Evolutionary conservation across 2,329 filamentous ascomycete genomes (phyloP).

Genomic region (Colletotrichum melonis): DNA sequence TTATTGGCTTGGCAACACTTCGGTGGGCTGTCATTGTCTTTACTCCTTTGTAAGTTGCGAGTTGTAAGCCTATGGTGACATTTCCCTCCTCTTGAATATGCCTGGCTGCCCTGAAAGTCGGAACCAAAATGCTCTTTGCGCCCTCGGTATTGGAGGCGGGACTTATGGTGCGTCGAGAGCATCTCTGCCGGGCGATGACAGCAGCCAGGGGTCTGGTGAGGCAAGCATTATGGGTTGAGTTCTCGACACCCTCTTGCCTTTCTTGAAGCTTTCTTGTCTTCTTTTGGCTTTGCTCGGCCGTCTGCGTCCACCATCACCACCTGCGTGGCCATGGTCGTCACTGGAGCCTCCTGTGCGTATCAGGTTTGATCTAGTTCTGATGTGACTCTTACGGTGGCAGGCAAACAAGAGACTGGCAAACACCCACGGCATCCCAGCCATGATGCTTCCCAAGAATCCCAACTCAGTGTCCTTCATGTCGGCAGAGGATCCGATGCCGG

Average conservation of each 20-base stretch:
- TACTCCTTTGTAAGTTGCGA: not conserved
- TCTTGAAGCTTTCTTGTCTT: not conserved
- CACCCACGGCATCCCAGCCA: too few relatives aligned
- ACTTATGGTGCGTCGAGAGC: not conserved
- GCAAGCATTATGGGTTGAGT: not conserved
- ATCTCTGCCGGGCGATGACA: not conserved
- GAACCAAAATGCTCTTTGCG: not conserved
- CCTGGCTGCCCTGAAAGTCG: not conserved
- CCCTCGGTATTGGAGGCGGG: not conserved
- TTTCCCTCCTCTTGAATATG: not conserved
- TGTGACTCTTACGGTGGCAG: conserved; percentile 17
- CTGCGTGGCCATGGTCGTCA: not conserved
- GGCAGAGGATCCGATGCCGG: conserved; percentile 12
- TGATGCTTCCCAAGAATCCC: not conserved
- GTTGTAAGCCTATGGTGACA: not conserved
- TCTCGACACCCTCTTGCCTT: not conserved
- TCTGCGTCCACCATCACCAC: not conserved
- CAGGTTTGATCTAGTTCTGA: conserved; percentile 1
- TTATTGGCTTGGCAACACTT: conserved; percentile 33
- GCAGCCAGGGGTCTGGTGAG: conserved; percentile 1
- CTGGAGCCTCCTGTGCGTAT: not conserved
- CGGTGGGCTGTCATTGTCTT: not conserved
- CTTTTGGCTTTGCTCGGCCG: not conserved
- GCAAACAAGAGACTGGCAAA: not conserved
- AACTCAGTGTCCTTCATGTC: not conserved